These are phyloP conservation scores for Penicillium sp. DNA, from an alignment of 2,329 filamentous ascomycete genomes.

Conservation along the genomic window DNA sequence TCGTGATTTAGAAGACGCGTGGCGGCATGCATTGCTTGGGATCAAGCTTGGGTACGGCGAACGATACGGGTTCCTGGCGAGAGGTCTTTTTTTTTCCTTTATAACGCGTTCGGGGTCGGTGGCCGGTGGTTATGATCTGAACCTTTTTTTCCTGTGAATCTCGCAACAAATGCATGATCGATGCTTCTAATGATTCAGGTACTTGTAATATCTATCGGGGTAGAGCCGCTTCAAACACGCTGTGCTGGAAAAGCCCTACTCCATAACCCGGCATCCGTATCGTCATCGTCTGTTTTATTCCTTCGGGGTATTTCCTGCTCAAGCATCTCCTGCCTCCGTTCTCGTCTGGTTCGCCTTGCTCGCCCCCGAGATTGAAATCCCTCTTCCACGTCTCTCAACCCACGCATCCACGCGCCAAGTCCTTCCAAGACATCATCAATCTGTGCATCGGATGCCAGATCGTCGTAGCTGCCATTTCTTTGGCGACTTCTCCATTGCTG, in stretches of 20 bases:
- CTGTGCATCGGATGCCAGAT: conserved; percentile 21
- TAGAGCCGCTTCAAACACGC: not conserved
- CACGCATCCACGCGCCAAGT: conserved; percentile 43
- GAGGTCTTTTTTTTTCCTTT: conserved; percentile 14
- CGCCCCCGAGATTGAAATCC: conserved; percentile 51
- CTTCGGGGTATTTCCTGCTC: not conserved
- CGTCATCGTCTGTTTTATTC: not conserved
- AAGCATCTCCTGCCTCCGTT: conserved; percentile 17
- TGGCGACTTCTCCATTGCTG: conserved; percentile 20
- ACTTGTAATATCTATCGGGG: not conserved
- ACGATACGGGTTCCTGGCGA: conserved; percentile 25
- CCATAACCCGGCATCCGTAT: not conserved
- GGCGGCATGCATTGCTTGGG: conserved; percentile 31
- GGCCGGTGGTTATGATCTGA: conserved; percentile 10
- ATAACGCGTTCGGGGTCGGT: conserved; percentile 7
- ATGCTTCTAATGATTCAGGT: not conserved
- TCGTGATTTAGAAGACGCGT: conserved; percentile 32
- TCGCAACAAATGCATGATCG: not conserved
- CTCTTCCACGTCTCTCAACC: conserved; percentile 45
- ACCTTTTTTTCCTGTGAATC: conserved; percentile 13
- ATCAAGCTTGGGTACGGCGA: conserved; percentile 26
- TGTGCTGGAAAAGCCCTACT: not conserved
- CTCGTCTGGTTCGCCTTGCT: conserved; percentile 56
- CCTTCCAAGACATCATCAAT: conserved; percentile 38
- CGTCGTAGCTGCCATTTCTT: not conserved